Evolutionary conservation across 257 asterid species (phyloP).

Genomic region (Ajuga chamaepitys): DNA sequence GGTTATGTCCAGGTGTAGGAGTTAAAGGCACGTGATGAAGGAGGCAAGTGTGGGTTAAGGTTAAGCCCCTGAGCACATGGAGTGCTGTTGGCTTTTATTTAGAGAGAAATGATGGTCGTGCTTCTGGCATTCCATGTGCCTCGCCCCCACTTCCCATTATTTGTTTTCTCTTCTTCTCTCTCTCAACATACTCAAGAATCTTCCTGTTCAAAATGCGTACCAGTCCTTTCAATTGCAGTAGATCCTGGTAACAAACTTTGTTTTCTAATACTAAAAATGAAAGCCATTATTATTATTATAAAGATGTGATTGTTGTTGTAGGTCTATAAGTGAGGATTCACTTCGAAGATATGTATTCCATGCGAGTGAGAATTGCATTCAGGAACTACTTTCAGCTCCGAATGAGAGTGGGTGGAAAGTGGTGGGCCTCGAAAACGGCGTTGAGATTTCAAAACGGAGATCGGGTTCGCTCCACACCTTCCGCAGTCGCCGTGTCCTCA

Average conservation of each 20-base stretch:
- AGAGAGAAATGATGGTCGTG: slow-evolving; percentile 44
- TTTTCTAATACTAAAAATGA: no score
- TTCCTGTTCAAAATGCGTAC: slow-evolving; percentile 28
- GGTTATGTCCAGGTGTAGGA: no score
- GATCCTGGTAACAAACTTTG: slow-evolving; percentile 52
- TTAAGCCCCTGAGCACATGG: slow-evolving; percentile 65
- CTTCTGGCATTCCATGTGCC: slow-evolving; percentile 93
- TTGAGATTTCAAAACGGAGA: slow-evolving; percentile 69
- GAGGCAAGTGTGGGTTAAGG: slow-evolving; percentile 39
- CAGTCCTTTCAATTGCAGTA: slow-evolving; percentile 49
- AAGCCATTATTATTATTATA: no score
- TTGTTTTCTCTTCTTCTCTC: slow-evolving; percentile 18
- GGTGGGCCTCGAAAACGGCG: slow-evolving; percentile 53
- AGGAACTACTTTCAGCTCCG: slow-evolving; percentile 73
- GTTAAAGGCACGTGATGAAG: slow-evolving; percentile 43
- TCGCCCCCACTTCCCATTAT: slow-evolving; percentile 46
- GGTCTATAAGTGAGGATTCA: slow-evolving; percentile 98
- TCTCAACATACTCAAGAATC: background rate
- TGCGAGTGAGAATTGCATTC: slow-evolving; percentile 91
- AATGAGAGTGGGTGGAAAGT: slow-evolving; percentile 60
- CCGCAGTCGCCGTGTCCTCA: slow-evolving; percentile 68
- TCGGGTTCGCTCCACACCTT: slow-evolving; percentile 74
- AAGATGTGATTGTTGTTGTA: background rate
- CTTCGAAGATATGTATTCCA: slow-evolving; percentile 70
- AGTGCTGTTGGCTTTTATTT: slow-evolving; percentile 44